Conservation (phyloP, 2,329 filamentous ascomycete genomes). For the Boeremia lycopersici region DNA sequence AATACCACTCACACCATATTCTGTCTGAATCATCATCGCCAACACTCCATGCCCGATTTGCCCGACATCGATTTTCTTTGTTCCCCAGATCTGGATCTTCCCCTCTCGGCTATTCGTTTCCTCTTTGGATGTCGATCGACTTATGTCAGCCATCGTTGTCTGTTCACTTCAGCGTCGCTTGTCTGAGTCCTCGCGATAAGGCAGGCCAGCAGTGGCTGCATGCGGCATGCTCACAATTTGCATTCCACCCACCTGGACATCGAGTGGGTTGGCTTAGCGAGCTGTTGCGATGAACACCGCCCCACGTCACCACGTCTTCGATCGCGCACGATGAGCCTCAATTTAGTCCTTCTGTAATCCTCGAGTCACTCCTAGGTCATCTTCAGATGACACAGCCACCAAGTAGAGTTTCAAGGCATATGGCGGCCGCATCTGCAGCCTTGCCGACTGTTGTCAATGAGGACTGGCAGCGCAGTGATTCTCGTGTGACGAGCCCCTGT, state of each 20-base stretch:
- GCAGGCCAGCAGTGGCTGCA: slow-evolving; percentile 29
- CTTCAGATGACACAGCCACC: background rate
- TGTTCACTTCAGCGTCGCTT: slow-evolving; percentile 3
- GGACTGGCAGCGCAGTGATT: slow-evolving; percentile 16
- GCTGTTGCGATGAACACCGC: slow-evolving; percentile 13
- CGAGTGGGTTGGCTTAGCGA: slow-evolving; percentile 15
- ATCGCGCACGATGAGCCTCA: background rate
- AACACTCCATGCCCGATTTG: background rate
- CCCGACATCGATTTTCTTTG: slow-evolving; percentile 10
- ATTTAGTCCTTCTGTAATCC: background rate
- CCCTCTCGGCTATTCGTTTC: slow-evolving; percentile 17
- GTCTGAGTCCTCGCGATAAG: slow-evolving; percentile 16
- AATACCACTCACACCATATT: slow-evolving; percentile 9
- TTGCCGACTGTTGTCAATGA: slow-evolving; percentile 9
- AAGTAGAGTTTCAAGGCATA: background rate
- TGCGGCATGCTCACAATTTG: slow-evolving; percentile 28
- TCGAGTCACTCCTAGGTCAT: background rate
- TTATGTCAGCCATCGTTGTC: slow-evolving; percentile 4
- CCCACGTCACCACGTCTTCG: slow-evolving; percentile 5
- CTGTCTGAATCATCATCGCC: slow-evolving; percentile 3
- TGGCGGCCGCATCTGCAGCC: slow-evolving; percentile 2
- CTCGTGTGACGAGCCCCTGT: slow-evolving; percentile 24
- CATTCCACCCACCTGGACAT: slow-evolving; percentile 23
- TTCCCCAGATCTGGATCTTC: slow-evolving; percentile 15
- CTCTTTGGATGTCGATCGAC: background rate